Base-by-base conservation (phyloP, 306 rosid genomes). In the Sindora glabra region DNA sequence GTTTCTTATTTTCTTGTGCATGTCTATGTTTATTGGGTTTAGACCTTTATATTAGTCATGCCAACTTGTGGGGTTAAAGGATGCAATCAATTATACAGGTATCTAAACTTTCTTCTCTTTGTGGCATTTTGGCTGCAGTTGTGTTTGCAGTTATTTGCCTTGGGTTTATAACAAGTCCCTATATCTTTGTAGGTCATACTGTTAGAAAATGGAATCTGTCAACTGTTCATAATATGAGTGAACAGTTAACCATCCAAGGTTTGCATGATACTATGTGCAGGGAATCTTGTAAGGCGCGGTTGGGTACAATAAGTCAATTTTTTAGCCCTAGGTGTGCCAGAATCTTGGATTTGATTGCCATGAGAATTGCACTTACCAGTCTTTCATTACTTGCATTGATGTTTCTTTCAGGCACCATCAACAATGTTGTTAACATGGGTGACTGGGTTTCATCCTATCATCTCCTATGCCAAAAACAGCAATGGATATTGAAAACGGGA, bases 1-100 rank as follows among this genome's bases (percentile, higher is more conserved):
- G 64, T 81, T 79, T 47, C 73, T 72, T 61, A 72, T 66, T 53
- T 62, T 54, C 60, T 66, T 26, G 17, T 8, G 62, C 33, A 10
- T 50, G 14, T 15, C 33, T 14, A 34, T 34, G 22, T n/a, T 45
- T 19, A 37, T 41, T 49, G 41, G 21, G 25, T 19, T 4, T 8
- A 51, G 40, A 59, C 38, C 14, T 33, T 34, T 45, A 18, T 17
- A 8, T 33, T 65, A 38, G 48, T 37, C 71, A 23, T 64, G 56
- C 65, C 42, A 48, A 57, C 62, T 62, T 65, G 53, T 37, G 56
- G 33, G 36, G 45, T 59, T 18, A 16, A 65, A 51, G 48, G 52
- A 15, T 17, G 52, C 22, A 19, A 50, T 29, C 27, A 9, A 62
- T 16, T 39, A 34, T 50, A 30, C 50, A 78, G 79, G 79, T 68